Base-by-base conservation (phyloP, 2,329 filamentous ascomycete species). In the Neonectria neomacrospora region DNA sequence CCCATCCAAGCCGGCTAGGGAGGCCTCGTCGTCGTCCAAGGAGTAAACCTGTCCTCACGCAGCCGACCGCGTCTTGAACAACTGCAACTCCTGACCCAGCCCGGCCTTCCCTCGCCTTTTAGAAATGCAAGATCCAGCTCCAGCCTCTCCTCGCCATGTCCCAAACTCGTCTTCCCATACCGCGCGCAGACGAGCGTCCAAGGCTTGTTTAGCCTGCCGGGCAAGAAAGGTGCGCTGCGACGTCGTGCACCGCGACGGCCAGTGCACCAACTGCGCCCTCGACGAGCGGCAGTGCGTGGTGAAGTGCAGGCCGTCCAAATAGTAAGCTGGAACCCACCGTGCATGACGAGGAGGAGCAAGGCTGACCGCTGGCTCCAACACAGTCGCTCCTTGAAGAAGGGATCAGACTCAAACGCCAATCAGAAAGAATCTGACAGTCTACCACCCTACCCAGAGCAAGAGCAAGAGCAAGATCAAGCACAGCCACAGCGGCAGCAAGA, bases 181-280 rank as follows among this genome's bases (percentile, higher is more conserved):
- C 23, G 37, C 47, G 45, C 59, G 53, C 7, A 65, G 56, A 22
- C 58, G 64, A 34, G 64, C 64, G 6, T 54, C 61, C 22, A 64
- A 62, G 26, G 64, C 64, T 28, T 66, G 61, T 20, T 16, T 66
- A 22, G 62, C 48, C 3, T 66, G 64, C 22, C 64, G 57, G 32
- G 37, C 64, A 0, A 45, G 61, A n/a, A 66, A 66, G 12, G 64
- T 66, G 1, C 64, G 64, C 8, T 66, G 61, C 42, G 64, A 66
- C 50, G 64, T 66, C 11, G 58, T 64, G 16, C 50, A 62, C 9
- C 63, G 62, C 28, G 44, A 56, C 1, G 50, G 56, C 18, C 61
- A 54, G 16, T 66, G 64, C 50, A 66, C 64, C 2, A 66, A 66
- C 16, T 66, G 64, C 41, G 32, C 45, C 11, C 58, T 66, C n/a